These are phyloP conservation scores for Curvularia sp. DNA, from an alignment of 2,329 filamentous ascomycete genomes.

Conservation along the genomic window DNA sequence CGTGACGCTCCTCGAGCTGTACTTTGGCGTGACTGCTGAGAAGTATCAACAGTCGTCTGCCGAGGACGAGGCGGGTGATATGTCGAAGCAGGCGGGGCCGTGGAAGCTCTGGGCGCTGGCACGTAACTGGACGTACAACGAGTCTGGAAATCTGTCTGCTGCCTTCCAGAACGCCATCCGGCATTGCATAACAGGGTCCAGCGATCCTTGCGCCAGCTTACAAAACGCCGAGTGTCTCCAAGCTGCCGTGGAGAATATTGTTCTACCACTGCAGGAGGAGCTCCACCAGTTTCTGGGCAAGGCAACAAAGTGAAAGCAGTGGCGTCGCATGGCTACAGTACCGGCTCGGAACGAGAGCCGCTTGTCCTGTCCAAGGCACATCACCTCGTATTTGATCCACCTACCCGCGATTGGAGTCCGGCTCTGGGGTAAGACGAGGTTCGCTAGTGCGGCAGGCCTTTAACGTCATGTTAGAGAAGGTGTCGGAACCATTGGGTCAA, in stretches of 20 bases:
- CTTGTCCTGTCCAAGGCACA: conserved; percentile 36
- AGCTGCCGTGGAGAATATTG: conserved; percentile 48
- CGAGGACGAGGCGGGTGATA: conserved; percentile 26
- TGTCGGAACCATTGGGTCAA: background rate
- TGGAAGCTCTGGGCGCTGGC: conserved; percentile 44
- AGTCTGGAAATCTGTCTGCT: conserved; percentile 48
- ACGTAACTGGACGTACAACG: conserved; percentile 44
- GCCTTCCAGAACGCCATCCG: conserved; percentile 46
- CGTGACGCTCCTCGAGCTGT: conserved; percentile 46
- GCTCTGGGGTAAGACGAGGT: conserved; percentile 32
- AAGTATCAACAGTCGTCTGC: conserved; percentile 36
- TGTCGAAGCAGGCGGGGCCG: conserved; percentile 33
- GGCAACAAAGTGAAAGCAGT: conserved; percentile 18
- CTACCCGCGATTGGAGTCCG: conserved; percentile 28
- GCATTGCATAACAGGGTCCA: conserved; percentile 47
- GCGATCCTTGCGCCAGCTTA: conserved; percentile 44
- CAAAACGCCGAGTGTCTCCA: conserved; percentile 47
- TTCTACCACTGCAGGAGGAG: conserved; percentile 49
- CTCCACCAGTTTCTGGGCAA: conserved; percentile 48
- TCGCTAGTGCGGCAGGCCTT: conserved; percentile 27
- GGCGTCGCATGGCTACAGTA: conserved; percentile 9
- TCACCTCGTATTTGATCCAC: conserved; percentile 41
- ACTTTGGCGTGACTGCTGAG: conserved; percentile 46
- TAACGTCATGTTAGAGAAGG: conserved; percentile 16
- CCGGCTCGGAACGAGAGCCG: conserved; percentile 21